Conservation (phyloP, 1,284 basidiomycete genomes). For the Trichosporon faecale region DNA sequence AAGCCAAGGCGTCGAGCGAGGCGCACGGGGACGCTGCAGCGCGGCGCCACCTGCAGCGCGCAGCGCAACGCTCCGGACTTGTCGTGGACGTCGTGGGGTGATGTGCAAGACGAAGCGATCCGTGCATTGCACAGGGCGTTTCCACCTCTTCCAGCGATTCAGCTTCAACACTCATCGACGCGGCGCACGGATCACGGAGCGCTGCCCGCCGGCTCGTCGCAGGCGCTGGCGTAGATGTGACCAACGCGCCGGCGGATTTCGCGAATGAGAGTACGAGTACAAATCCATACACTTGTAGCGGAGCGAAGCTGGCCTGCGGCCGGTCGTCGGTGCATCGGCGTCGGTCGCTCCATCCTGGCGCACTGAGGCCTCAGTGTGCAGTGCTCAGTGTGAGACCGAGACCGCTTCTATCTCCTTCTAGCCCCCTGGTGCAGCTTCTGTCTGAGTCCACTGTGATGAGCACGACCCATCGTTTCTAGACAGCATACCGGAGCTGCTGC, state of each 20-base stretch:
- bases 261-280: neutral
- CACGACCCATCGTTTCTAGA: neutral
- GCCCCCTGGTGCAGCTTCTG: neutral
- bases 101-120: neutral
- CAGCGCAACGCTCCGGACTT: neutral
- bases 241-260: neutral
- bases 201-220: too few species aligned
- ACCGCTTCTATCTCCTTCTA: neutral
- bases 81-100: neutral
- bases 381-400: neutral
- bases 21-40: neutral
- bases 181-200: neutral
- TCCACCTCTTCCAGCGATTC: neutral
- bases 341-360: neutral
- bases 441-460: neutral
- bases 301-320: neutral
- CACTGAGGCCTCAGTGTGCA: neutral
- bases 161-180: neutral
- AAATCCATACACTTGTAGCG: neutral
- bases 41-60: neutral
- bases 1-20: neutral
- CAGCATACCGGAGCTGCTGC: neutral
- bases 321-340: neutral
- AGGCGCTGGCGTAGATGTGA: too few species aligned
- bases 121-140: neutral